These are phyloP conservation scores for Mycena capillaripes DNA, from an alignment of 768 basidiomycete species.

Conservation along the genomic window DNA sequence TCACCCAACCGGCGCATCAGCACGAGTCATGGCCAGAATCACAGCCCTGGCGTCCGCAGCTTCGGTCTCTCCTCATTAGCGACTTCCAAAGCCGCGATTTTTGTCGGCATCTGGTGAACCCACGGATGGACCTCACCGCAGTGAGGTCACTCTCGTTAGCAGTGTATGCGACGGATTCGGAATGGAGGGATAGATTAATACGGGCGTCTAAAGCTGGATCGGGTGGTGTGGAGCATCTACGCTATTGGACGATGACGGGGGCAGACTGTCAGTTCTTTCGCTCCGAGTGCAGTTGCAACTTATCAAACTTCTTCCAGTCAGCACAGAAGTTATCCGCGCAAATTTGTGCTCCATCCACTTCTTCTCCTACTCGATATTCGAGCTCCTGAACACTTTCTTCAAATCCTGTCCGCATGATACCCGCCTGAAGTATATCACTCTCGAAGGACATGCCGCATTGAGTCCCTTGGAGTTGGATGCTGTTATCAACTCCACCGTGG, in stretches of 20 bases:
- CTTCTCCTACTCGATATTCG: neutral
- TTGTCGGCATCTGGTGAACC: neutral
- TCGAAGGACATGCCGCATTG: neutral
- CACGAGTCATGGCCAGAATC: neutral
- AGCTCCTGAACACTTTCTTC: neutral
- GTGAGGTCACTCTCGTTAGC: neutral
- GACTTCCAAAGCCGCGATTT: neutral
- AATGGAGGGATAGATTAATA: neutral
- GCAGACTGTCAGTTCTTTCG: no score
- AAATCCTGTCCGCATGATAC: neutral
- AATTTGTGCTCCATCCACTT: neutral
- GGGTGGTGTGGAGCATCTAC: neutral
- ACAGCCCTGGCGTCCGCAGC: neutral
- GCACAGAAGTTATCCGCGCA: neutral
- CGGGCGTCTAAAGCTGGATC: neutral
- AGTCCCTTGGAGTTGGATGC: neutral
- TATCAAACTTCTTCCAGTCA: no score
- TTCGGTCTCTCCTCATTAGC: neutral
- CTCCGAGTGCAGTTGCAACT: no score
- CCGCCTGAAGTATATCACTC: neutral
- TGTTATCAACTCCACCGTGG: neutral
- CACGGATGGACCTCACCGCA: neutral
- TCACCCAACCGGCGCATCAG: neutral
- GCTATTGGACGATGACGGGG: neutral
- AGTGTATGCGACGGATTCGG: neutral